Conservation (phyloP, 768 basidiomycete genomes). For the Naematelia aurantialba region DNA sequence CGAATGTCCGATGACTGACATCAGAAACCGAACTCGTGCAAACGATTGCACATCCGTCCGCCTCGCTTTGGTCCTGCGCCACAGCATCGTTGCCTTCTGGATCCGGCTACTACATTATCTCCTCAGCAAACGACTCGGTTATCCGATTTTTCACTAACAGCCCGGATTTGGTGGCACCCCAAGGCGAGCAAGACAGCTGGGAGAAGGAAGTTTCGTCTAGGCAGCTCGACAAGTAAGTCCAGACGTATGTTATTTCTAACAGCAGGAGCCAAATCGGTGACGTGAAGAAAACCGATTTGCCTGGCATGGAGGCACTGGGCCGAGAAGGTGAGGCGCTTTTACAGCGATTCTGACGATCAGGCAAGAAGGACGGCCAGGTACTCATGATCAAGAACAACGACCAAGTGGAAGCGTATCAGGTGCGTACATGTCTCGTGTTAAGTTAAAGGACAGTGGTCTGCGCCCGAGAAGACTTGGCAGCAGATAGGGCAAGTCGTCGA, state of each 20-base stretch:
- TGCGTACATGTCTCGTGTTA: constrained; percentile 44
- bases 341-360: constrained; percentile 51
- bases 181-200: constrained; percentile 59
- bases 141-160: constrained; percentile 77
- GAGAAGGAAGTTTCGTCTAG: constrained; percentile 62
- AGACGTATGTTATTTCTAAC: background rate
- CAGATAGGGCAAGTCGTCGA: constrained; percentile 96
- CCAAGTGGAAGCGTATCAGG: constrained; percentile 85
- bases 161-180: constrained; percentile 66
- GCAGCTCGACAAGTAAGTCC: constrained; percentile 62
- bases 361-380: constrained; percentile 89
- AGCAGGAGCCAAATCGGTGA: constrained; percentile 76
- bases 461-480: constrained; percentile 66
- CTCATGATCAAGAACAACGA: constrained; percentile 81
- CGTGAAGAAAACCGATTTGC: constrained; percentile 84
- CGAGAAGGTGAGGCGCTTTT: constrained; percentile 58
- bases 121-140: constrained; percentile 80
- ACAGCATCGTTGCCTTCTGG: constrained; percentile 49
- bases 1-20: constrained; percentile 2
- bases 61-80: constrained; percentile 94
- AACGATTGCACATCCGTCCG: constrained; percentile 85
- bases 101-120: constrained; percentile 79
- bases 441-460: constrained; percentile 67
- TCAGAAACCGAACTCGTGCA: constrained; percentile 83
- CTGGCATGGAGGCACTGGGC: constrained; percentile 74